A percentile compares a stretch with the other conserved stretches of the same genome.
These are phyloP conservation scores for Papiliotrema fonsecae DNA, from an alignment of 1,284 basidiomycete genomes.

Conservation along the genomic window DNA sequence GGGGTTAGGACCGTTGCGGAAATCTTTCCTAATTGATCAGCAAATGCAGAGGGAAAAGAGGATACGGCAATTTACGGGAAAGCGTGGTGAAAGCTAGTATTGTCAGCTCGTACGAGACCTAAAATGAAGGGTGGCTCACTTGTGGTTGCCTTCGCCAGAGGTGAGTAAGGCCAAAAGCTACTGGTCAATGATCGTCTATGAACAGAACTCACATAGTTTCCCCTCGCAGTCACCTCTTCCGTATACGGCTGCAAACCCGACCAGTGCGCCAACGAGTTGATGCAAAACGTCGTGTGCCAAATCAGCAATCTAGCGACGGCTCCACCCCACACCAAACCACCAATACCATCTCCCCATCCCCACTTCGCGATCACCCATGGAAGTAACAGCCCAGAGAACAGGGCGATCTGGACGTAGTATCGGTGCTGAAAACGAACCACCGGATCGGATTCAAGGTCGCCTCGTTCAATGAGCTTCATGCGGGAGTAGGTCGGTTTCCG, in stretches of 20 bases:
- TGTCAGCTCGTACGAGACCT: not conserved
- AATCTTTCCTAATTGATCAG: constrained; percentile 25
- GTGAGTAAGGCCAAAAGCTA: constrained; percentile 66
- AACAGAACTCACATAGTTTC: constrained; percentile 50
- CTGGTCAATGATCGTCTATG: not conserved
- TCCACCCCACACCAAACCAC: constrained; percentile 64
- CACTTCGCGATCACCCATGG: constrained; percentile 52
- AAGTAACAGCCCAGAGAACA: constrained; percentile 58
- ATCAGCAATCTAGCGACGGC: constrained; percentile 58
- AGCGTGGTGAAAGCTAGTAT: constrained; percentile 56
- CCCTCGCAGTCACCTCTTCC: constrained; percentile 69
- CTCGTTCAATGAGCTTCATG: constrained; percentile 60
- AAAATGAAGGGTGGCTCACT: constrained; percentile 54
- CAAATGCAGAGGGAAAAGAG: constrained; percentile 43
- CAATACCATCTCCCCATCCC: constrained; percentile 62
- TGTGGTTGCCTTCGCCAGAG: constrained; percentile 72
- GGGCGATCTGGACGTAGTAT: constrained; percentile 61
- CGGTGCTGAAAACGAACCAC: constrained; percentile 70
- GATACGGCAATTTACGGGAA: constrained; percentile 58
- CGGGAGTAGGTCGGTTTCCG: constrained; percentile 65
- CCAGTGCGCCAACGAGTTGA: constrained; percentile 78
- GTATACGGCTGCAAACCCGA: constrained; percentile 70
- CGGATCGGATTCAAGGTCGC: constrained; percentile 66
- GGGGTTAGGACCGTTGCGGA: constrained; percentile 50
- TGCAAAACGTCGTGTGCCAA: constrained; percentile 68